Evolutionary conservation across 768 basidiomycete genomes (phyloP), one percentile per base, ranked within the genome.

Genomic region (Trametopsis cervina): DNA sequence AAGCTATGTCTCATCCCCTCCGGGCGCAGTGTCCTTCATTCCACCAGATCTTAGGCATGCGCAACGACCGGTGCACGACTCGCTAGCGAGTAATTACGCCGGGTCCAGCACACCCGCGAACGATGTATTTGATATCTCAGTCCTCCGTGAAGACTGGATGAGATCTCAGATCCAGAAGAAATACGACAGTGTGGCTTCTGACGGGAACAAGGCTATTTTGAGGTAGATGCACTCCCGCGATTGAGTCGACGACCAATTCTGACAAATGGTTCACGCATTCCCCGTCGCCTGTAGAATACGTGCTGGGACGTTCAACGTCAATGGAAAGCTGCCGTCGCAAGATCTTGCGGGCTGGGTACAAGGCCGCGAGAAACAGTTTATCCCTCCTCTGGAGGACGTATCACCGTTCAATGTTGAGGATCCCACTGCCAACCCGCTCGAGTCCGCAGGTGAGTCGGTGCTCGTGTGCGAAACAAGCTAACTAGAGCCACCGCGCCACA

Each of bases 251-350:
- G 40, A 15, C 23, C 15, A 15, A 2, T 23, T 13, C 2, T 43
- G 3, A n/a, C 3, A 15, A 20, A 48, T 7, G 10, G 22, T 22
- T 38, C 10, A 45, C 25, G 9, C 33, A 9, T 17, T 20, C 39
- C 35, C n/a, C 10, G 4, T n/a, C 21, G 27, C 11, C 52, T 20
- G 15, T 26, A 86, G 85, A 25, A 59, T 90, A 42, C 81, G 85
- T 4, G 50, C 85, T 15, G 87, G 89, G 18, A 87, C 85, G 0
- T 92, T 91, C 69, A 92, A 92, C 55, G 88, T 91, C 40, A 89
- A 89, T 55, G 88, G 86, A 1, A 81, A 80, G 57, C 54, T 76
- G 29, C 85, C 89, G 0, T 79, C 82, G 2, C 82, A 85, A 53
- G 84, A 88, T 58, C 65, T 91, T 7, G 76, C 77, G 4, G 62